These are phyloP conservation scores for Paxillus rubicundulus DNA, from an alignment of 768 basidiomycete species.

Conservation along the genomic window DNA sequence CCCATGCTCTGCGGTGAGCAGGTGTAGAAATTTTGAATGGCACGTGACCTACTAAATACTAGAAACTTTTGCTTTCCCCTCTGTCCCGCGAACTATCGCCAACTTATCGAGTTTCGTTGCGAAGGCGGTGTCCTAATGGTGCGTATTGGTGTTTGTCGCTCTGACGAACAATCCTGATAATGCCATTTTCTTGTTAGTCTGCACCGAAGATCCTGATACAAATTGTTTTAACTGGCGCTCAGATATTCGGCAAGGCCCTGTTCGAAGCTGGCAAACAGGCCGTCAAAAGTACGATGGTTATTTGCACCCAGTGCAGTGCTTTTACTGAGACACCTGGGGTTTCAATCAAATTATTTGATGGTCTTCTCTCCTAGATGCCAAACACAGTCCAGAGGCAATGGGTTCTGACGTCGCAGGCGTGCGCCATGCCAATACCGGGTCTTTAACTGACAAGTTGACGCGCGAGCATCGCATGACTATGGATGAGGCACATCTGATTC, in stretches of 20 bases:
- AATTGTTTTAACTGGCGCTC: conserved; percentile 71
- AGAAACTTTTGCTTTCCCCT: neutral
- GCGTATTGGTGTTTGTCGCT: neutral
- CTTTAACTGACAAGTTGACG: conserved; percentile 76
- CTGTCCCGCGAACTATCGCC: neutral
- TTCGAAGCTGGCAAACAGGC: conserved; percentile 89
- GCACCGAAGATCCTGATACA: conserved; percentile 78
- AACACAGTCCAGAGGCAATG: conserved; percentile 70
- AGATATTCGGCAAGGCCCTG: conserved; percentile 90
- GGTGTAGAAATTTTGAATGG: conserved; percentile 8
- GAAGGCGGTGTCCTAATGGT: conserved; percentile 16
- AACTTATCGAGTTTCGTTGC: conserved; percentile 3
- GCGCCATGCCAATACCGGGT: conserved; percentile 70
- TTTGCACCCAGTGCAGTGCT: neutral
- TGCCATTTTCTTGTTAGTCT: conserved; percentile 46
- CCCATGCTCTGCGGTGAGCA: neutral
- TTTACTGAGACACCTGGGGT: neutral
- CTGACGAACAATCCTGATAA: neutral
- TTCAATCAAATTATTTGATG: neutral
- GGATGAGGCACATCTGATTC: conserved; percentile 91
- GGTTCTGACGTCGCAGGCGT: conserved; percentile 71
- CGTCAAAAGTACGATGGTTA: conserved; percentile 70
- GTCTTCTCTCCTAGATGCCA: conserved; percentile 64
- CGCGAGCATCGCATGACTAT: conserved; percentile 88
- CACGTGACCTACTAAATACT: conserved; percentile 15